A percentile compares a stretch with the other conserved stretches of the same genome.
These are phyloP conservation scores for Viola pubescens DNA, from an alignment of 441 rosid genomes.

Conservation along the genomic window DNA sequence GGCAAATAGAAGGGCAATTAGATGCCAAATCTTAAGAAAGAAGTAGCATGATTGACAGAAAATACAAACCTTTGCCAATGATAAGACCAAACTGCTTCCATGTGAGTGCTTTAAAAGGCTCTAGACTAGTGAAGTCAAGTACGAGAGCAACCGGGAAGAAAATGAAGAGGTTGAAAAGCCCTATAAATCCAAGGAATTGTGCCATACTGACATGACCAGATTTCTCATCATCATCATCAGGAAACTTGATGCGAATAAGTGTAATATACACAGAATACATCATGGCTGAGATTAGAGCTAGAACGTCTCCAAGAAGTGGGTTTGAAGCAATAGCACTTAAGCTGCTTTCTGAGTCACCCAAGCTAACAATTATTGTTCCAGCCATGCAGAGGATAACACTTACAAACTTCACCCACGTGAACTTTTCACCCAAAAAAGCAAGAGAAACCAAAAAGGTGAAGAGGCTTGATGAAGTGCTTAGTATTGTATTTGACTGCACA, in stretches of 20 bases:
- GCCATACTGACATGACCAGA: slow-evolving; percentile 77
- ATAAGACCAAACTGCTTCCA: slow-evolving; percentile 67
- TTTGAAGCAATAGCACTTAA: slow-evolving; percentile 41
- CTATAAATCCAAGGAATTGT: slow-evolving; percentile 80
- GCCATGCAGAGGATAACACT: slow-evolving; percentile 95
- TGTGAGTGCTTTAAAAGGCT: slow-evolving; percentile 53
- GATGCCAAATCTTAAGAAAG: neutral
- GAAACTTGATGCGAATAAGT: slow-evolving; percentile 73
- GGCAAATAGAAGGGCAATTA: neutral
- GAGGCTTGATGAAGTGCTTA: slow-evolving; percentile 87
- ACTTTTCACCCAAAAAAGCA: slow-evolving; percentile 70
- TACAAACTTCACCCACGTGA: slow-evolving; percentile 76
- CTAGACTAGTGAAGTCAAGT: slow-evolving; percentile 60
- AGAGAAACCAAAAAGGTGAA: slow-evolving; percentile 82
- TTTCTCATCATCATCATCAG: slow-evolving; percentile 63
- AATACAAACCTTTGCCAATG: slow-evolving; percentile 71
- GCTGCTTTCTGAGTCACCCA: slow-evolving; percentile 61
- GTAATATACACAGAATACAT: slow-evolving; percentile 80
- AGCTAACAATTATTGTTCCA: slow-evolving; percentile 79
- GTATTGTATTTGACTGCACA: slow-evolving; percentile 85
- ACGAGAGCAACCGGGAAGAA: slow-evolving; percentile 73
- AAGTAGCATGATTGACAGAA: neutral
- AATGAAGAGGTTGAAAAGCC: slow-evolving; percentile 72
- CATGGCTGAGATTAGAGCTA: slow-evolving; percentile 69
- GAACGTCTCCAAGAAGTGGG: slow-evolving; percentile 75